These are phyloP conservation scores for Pecoramyces ruminantium DNA, from an alignment of 192 early-diverging fungal species.

Conservation along the genomic window DNA sequence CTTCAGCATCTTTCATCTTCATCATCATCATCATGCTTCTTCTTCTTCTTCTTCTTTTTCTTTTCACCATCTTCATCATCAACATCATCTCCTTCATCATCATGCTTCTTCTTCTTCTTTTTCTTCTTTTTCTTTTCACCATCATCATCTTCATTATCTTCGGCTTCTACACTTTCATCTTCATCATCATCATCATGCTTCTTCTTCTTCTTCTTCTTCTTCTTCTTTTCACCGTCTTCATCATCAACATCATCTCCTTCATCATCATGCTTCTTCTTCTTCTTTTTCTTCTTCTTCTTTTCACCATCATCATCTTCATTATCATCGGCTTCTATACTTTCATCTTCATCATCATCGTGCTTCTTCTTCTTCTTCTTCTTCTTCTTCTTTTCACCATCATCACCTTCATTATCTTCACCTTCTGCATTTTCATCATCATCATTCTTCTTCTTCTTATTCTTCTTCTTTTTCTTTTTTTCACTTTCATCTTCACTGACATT, in stretches of 20 bases:
- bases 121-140: background rate
- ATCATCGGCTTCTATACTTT: background rate
- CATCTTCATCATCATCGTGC: background rate
- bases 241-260: background rate
- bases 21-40: conserved; percentile 13
- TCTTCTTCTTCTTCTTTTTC: too few species aligned
- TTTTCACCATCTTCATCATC: too few species aligned
- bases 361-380: background rate
- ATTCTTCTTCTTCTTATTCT: background rate
- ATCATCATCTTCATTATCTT: background rate
- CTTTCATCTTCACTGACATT: background rate
- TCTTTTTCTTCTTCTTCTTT: background rate
- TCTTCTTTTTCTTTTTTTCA: background rate
- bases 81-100: too few species aligned
- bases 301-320: background rate
- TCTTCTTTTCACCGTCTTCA: background rate
- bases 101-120: background rate
- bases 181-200: background rate
- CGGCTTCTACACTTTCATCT: background rate
- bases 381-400: background rate
- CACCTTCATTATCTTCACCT: background rate
- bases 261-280: background rate
- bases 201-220: background rate
- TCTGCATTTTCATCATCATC: background rate
- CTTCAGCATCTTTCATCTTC: conserved; percentile 21